Conservation (phyloP, 78 protist genomes). For the Bodo saltans region DNA sequence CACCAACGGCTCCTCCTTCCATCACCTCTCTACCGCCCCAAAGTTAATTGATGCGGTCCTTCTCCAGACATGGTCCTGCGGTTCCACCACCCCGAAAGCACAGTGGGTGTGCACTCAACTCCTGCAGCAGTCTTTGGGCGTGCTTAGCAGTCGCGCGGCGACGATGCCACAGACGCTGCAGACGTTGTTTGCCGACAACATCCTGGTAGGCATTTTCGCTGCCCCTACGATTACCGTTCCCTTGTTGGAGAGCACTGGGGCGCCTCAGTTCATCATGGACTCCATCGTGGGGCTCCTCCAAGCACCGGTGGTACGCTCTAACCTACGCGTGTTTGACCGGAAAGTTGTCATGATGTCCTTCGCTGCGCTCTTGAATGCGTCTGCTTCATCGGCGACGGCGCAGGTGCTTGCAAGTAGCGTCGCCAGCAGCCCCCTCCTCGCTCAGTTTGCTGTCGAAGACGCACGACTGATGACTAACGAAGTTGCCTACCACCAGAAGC, state of each 20-base stretch:
- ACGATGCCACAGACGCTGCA: neutral
- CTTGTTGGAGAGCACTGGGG: no score
- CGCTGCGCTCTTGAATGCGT: no score
- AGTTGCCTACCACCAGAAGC: neutral
- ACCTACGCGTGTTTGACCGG: no score
- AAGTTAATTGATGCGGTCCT: constrained; percentile 20
- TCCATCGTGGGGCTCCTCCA: no score
- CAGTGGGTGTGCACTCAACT: neutral
- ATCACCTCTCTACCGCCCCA: neutral
- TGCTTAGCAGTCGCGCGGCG: neutral
- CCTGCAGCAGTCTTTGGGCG: neutral
- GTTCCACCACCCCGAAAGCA: neutral
- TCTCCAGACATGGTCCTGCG: neutral
- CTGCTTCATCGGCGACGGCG: no score
- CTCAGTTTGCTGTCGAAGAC: neutral
- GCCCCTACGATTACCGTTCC: neutral
- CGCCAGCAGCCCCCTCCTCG: constrained; percentile 2
- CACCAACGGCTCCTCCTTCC: neutral
- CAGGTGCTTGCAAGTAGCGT: no score
- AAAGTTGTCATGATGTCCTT: no score
- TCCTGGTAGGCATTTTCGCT: constrained; percentile 8
- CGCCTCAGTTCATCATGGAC: no score
- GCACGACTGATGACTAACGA: neutral
- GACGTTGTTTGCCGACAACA: neutral
- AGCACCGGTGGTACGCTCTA: no score